phyloP scores from a whole-genome alignment of 306 rosid species.

The Vicia villosa region DNA sequence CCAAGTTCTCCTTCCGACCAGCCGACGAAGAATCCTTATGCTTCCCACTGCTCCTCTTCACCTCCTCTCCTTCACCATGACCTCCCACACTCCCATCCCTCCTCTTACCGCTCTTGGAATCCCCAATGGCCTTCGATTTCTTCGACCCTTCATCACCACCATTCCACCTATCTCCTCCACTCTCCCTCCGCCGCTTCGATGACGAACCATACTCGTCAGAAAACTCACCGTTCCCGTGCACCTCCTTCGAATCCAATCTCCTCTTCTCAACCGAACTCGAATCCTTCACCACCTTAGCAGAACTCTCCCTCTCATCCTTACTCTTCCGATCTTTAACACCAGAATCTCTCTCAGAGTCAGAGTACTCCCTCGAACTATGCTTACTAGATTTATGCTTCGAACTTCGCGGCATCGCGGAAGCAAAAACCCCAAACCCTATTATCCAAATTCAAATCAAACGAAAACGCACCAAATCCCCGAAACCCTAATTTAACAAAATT shows the following conservation, averaged over 20 bases:
- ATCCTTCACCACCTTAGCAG: constrained; percentile 63
- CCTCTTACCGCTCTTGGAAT: constrained; percentile 73
- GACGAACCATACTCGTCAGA: constrained; percentile 69
- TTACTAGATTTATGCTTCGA: constrained; percentile 95
- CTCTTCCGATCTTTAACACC: constrained; percentile 74
- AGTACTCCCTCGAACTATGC: constrained; percentile 83
- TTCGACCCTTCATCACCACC: constrained; percentile 77
- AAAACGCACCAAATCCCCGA: constrained; percentile 32
- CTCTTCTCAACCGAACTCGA: constrained; percentile 70
- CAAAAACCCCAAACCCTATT: constrained; percentile 47
- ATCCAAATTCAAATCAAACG: constrained; percentile 25
- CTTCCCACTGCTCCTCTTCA: constrained; percentile 82
- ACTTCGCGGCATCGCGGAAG: constrained; percentile 87
- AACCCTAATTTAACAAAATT: constrained; percentile 48
- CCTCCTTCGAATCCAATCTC: constrained; percentile 75
- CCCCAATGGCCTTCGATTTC: constrained; percentile 64
- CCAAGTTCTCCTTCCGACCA: constrained; percentile 71
- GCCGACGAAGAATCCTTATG: constrained; percentile 58
- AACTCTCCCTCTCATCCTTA: constrained; percentile 68
- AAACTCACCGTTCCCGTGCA: constrained; percentile 71
- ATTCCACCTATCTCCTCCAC: constrained; percentile 88
- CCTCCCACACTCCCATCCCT: constrained; percentile 71
- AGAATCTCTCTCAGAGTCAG: constrained; percentile 91
- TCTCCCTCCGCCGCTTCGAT: constrained; percentile 84
- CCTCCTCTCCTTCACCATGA: constrained; percentile 70